phyloP scores from a whole-genome alignment of 805 yeast species.

The Candida jianshihensis region DNA sequence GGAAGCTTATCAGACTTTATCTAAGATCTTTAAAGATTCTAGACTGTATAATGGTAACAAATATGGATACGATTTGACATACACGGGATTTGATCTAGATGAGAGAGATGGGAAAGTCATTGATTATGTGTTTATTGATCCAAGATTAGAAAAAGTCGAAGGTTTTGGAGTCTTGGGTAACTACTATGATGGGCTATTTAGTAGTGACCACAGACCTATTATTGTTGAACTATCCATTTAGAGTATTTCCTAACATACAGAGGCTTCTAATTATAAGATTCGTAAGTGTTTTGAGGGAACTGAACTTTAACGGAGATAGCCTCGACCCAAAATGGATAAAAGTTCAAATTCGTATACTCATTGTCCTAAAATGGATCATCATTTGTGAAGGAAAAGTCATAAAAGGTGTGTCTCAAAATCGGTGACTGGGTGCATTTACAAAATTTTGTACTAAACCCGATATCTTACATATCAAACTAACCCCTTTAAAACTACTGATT shows the following conservation, averaged over 20 bases:
- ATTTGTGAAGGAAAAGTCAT: no score
- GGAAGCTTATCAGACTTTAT: conserved; percentile 32
- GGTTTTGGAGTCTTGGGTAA: conserved; percentile 34
- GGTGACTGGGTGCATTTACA: background rate
- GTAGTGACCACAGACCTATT: conserved; percentile 44
- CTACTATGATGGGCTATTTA: conserved; percentile 22
- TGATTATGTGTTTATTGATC: conserved; percentile 22
- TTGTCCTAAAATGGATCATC: no score
- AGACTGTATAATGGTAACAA: conserved; percentile 18
- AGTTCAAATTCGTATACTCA: no score
- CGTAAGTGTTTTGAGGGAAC: no score
- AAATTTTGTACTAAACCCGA: background rate
- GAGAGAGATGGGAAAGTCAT: conserved; percentile 24
- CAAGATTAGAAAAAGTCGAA: conserved; percentile 7
- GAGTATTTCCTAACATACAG: background rate
- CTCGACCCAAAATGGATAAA: no score
- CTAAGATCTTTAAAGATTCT: conserved; percentile 32
- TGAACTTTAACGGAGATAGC: no score
- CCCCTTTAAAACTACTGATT: no score
- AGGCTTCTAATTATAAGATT: no score
- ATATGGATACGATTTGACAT: conserved; percentile 40
- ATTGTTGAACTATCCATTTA: conserved; percentile 22
- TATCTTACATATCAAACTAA: no score
- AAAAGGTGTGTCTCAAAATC: background rate
- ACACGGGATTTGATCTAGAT: conserved; percentile 39